A percentile compares a stretch with the other conserved stretches of the same genome.
Conservation (phyloP, 106 monocot species). For the Hemerocallis citrina region DNA sequence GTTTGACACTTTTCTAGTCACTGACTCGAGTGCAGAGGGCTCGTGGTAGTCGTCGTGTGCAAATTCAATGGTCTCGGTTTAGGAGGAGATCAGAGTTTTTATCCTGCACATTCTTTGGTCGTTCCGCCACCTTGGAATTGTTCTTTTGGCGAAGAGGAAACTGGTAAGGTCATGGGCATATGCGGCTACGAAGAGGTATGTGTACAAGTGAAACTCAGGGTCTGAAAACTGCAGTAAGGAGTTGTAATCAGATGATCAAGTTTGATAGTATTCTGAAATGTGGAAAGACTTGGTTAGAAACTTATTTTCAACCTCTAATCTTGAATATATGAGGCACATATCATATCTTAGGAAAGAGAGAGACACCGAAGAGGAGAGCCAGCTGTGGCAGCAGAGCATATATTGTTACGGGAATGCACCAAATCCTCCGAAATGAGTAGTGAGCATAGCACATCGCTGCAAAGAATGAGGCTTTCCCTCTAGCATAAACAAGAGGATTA, state of each 20-base stretch:
- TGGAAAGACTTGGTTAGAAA: too few species aligned
- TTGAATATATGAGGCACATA: too few species aligned
- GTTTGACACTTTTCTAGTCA: too few species aligned
- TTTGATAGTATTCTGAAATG: too few species aligned
- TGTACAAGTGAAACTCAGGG: constrained; percentile 44
- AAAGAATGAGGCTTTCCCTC: constrained; percentile 25
- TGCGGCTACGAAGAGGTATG: constrained; percentile 45
- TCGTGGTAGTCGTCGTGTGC: too few species aligned
- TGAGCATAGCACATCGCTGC: constrained; percentile 33
- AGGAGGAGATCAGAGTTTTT: constrained; percentile 34
- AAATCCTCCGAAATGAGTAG: constrained; percentile 24
- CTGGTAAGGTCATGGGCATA: constrained; percentile 34
- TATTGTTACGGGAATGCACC: constrained; percentile 41
- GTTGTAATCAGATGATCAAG: too few species aligned
- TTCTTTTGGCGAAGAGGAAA: constrained; percentile 22
- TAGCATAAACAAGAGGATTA: constrained; percentile 43
- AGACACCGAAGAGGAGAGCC: constrained; percentile 32
- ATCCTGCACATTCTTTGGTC: constrained; percentile 83
- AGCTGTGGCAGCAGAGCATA: constrained; percentile 57
- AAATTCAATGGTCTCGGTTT: constrained; percentile 22
- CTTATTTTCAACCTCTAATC: too few species aligned
- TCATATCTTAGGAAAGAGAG: constrained; percentile 74
- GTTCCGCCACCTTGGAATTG: constrained; percentile 51
- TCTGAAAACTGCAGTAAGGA: constrained; percentile 28
- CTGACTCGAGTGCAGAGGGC: too few species aligned